phyloP scores from a whole-genome alignment of 495 filamentous ascomycete genomes.

The Lasiosphaeria ovina region DNA sequence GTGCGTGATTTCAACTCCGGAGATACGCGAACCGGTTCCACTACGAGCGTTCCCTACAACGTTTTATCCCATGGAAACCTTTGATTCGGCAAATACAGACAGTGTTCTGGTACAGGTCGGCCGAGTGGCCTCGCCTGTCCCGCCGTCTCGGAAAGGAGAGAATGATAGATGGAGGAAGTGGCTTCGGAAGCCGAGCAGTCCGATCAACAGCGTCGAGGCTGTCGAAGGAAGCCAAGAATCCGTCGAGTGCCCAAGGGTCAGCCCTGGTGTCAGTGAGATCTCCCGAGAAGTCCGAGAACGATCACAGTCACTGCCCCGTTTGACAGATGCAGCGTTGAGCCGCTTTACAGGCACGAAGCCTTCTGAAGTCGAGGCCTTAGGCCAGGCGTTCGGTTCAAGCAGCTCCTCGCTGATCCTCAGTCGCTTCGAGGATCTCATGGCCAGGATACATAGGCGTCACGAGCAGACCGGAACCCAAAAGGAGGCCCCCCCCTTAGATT shows the following conservation, averaged over 20 bases:
- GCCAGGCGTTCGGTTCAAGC: slow-evolving; percentile 10
- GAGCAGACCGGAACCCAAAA: neutral
- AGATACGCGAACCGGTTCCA: slow-evolving; percentile 19
- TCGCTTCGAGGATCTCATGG: slow-evolving; percentile 16
- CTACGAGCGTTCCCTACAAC: slow-evolving; percentile 10
- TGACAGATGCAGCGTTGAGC: neutral
- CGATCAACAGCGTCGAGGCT: slow-evolving; percentile 9
- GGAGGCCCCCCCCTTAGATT: neutral
- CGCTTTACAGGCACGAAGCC: neutral
- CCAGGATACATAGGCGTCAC: slow-evolving; percentile 22
- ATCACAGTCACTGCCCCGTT: neutral
- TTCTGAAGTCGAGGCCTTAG: neutral
- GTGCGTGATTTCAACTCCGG: neutral
- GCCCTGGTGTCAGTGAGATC: slow-evolving; percentile 28
- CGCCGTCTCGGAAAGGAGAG: slow-evolving; percentile 20
- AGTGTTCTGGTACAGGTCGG: slow-evolving; percentile 28
- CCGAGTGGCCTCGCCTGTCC: slow-evolving; percentile 13
- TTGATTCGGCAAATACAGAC: slow-evolving; percentile 22
- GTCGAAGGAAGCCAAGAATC: slow-evolving; percentile 18
- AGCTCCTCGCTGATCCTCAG: slow-evolving; percentile 17
- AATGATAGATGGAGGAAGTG: slow-evolving; percentile 25
- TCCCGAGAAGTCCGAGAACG: slow-evolving; percentile 3
- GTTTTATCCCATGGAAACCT: neutral
- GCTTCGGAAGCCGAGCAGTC: slow-evolving; percentile 18
- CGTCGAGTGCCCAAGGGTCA: slow-evolving; percentile 11